Evolutionary conservation across 2,329 filamentous ascomycete species (phyloP), one percentile per base, ranked within the genome.

Genomic region (Sphaerostilbella broomeana): DNA sequence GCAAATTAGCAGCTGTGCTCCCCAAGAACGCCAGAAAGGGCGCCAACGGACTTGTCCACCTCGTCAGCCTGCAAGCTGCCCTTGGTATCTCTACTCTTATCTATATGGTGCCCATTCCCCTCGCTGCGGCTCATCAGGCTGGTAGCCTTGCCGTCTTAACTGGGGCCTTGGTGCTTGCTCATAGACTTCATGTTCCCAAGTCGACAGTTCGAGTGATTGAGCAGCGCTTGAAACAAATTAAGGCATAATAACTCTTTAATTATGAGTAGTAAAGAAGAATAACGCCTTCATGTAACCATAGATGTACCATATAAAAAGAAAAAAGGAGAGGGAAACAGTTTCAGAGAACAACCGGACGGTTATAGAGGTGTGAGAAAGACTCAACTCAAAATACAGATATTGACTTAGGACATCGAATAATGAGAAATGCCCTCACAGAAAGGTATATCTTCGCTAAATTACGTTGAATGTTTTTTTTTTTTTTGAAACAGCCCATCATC

Each of bases 101-200:
- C 53, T 97, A 95, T 67, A 81, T 98, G 60, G 89, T 98, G 1
- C 92, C 94, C 4, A 84, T 83, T 3, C 82, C 84, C 46, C 69
- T 98, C 8, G 92, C 90, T 1, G 88, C 90, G 3, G 81, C 86
- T 6, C 92, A 98, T 62, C 92, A 98, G 64, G 92, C 92, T 2
- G 90, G 92, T 26, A 86, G 82, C 44, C 65, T 98, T 50, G 86
- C 86, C 2, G 68, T 98, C 15, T 65, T 98, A 45, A 94, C 86
- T 0, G 87, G 86, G 30, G 82, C 82, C 0, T 68, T 95, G 16
- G 73, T 95, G 1, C 68, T 95, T 25, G 86, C 85, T 9, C 87
- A 82, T 52, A 74, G 87, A 27, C 63, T 94, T 40, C 85, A 84
- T 64, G 71, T 89, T 38, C 85, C 87, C 2, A 78, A 72, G 49